Evolutionary conservation across 306 rosid species (phyloP), one percentile per base, ranked within the genome.

Genomic region (Malus fusca): DNA sequence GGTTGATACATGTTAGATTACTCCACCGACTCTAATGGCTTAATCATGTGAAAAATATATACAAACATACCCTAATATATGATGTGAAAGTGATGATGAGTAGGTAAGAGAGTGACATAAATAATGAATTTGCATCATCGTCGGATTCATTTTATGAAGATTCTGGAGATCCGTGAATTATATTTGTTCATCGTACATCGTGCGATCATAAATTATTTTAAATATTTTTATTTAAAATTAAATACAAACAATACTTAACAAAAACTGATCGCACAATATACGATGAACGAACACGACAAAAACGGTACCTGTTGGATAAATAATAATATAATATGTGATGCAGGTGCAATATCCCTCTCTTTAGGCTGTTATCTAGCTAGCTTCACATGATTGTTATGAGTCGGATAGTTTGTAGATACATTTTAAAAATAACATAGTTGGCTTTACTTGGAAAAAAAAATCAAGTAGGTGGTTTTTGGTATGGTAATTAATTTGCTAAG

Each of bases 281-380:
- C 9, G 10, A 37, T 37, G 0, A 37, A 37, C 9, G 2, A 0
- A 37, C 0, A 37, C 0, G 0, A 7, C 1, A 37, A 37, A 4
- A 37, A 37, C 0, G 7, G 0, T 37, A 37, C 0, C 0, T 7
- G 0, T 37, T 7, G 42, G 4, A 18, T 17, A 51, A 51, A 17
- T 17, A 51, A 51, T 51, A 21, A 15, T 51, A 15, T 19, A 51
- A 17, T 17, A 51, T 51, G 55, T 0, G 21, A 18, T 51, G 55
- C 55, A 17, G 55, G 55, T 15, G 21, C 21, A 5, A 18, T 18
- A 48, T 1, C 21, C 21, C 55, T 5, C 55, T 48, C 8, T 48
- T 48, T 48, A 48, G 8, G 55, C 3, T 48, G 6, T 15, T 48
- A 1, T 37, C 42, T 48, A 48, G 55, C 18, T 17, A 37, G 55